These are phyloP conservation scores for Trichosporon asahii DNA, from an alignment of 1,284 basidiomycete genomes.

Conservation along the genomic window DNA sequence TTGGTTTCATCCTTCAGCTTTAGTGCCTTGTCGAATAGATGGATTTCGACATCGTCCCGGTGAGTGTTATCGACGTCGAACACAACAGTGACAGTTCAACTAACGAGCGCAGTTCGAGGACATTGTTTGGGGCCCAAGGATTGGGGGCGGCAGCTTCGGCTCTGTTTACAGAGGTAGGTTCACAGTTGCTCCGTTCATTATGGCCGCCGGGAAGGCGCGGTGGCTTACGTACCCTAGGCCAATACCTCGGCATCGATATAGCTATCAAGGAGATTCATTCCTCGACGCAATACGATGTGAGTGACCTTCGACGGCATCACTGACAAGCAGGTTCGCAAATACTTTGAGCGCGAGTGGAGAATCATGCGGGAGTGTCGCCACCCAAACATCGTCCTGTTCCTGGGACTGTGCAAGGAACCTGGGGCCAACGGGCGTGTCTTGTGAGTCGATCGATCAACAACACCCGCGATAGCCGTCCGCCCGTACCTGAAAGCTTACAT, in stretches of 20 bases:
- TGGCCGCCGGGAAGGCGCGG: neutral
- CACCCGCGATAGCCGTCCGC: neutral
- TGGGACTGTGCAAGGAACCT: constrained; percentile 85
- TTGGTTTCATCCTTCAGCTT: neutral
- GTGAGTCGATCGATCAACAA: constrained; percentile 30
- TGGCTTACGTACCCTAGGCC: constrained; percentile 56
- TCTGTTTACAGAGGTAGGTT: constrained; percentile 78
- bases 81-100: neutral
- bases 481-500: neutral
- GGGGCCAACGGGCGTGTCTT: constrained; percentile 73
- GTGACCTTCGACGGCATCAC: constrained; percentile 8
- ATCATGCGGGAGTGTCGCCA: constrained; percentile 87
- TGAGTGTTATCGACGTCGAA: constrained; percentile 50
- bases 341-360: constrained; percentile 95
- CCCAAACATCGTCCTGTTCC: constrained; percentile 90
- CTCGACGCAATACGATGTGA: constrained; percentile 76
- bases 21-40: constrained; percentile 24
- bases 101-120: constrained; percentile 66
- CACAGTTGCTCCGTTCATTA: neutral
- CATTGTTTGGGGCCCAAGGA: constrained; percentile 73
- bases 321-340: constrained; percentile 66
- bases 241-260: constrained; percentile 89
- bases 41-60: constrained; percentile 79
- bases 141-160: constrained; percentile 88
- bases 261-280: constrained; percentile 94